phyloP scores from a whole-genome alignment of 2,329 filamentous ascomycete genomes.

The Nemania serpens region DNA sequence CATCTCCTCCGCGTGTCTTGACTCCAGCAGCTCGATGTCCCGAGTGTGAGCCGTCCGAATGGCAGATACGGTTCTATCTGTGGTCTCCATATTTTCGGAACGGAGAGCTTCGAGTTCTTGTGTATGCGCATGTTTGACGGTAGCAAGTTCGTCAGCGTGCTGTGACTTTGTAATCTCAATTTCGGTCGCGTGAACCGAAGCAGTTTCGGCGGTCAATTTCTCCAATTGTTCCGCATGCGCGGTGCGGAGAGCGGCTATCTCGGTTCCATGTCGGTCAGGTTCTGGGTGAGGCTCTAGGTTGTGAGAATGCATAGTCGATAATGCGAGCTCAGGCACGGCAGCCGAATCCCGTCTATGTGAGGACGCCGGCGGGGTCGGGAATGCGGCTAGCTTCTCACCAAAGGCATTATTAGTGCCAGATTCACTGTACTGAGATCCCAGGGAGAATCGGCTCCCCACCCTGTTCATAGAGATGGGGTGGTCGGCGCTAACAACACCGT shows the following conservation, averaged over 20 bases:
- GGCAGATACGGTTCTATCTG: constrained; percentile 20
- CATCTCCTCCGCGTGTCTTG: constrained; percentile 34
- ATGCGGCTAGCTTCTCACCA: constrained; percentile 57
- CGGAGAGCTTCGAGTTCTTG: constrained; percentile 29
- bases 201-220: constrained; percentile 35
- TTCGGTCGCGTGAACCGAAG: constrained; percentile 30
- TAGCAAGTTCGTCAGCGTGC: constrained; percentile 31
- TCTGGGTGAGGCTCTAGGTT: constrained; percentile 44
- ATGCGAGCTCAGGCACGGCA: constrained; percentile 44
- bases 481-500: constrained; percentile 38
- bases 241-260: constrained; percentile 41
- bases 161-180: constrained; percentile 32
- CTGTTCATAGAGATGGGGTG: constrained; percentile 52
- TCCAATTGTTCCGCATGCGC: constrained; percentile 37
- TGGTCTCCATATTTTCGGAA: constrained; percentile 24
- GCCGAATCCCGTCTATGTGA: constrained; percentile 40
- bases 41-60: constrained; percentile 27
- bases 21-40: constrained; percentile 33
- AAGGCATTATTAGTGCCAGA: constrained; percentile 58
- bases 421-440: constrained; percentile 56
- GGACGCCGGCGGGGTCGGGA: constrained; percentile 58
- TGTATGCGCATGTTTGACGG: constrained; percentile 20
- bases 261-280: constrained; percentile 39
- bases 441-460: constrained; percentile 52
- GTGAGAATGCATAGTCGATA: constrained; percentile 53